Percentiles rank a stretch among this genome's conserved stretches.
phyloP scores from a whole-genome alignment of 2,329 filamentous ascomycete genomes.

The Pezicula neosporulosa region DNA sequence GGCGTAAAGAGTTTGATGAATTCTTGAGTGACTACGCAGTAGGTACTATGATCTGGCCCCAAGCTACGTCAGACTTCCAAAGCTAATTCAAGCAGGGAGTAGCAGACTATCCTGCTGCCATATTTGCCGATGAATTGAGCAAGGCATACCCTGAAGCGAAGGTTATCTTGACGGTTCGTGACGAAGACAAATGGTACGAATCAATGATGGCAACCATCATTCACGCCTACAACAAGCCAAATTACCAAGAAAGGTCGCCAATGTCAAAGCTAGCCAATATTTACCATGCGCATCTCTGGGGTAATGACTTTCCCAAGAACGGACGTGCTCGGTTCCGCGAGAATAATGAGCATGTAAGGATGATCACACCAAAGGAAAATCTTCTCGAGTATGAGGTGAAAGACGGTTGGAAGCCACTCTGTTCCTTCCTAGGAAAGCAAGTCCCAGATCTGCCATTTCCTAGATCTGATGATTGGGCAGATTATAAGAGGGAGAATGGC shows the following conservation, averaged over 20 bases:
- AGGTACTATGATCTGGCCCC: constrained; percentile 2
- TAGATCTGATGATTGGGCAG: constrained; percentile 1
- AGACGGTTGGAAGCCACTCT: constrained; percentile 15
- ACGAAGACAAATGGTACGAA: constrained; percentile 12
- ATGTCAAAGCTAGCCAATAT: background rate
- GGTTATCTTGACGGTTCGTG: constrained; percentile 13
- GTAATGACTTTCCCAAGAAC: constrained; percentile 2
- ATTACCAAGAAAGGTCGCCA: background rate
- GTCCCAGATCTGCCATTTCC: constrained; percentile 7
- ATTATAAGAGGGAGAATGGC: constrained; percentile 14
- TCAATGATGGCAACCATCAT: constrained; percentile 9
- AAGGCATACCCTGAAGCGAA: constrained; percentile 16
- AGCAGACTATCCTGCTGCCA: constrained; percentile 28
- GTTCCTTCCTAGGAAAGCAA: constrained; percentile 12
- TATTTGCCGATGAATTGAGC: constrained; percentile 26
- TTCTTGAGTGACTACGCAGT: constrained; percentile 4
- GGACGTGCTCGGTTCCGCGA: constrained; percentile 4
- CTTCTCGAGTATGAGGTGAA: constrained; percentile 13
- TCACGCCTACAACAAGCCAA: background rate
- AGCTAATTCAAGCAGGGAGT: constrained; percentile 10
- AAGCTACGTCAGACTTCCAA: background rate
- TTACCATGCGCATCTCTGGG: constrained; percentile 5
- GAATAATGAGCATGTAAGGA: constrained; percentile 9
- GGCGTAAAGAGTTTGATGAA: constrained; percentile 7
- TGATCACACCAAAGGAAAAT: background rate